Evolutionary conservation across 495 filamentous ascomycete species (phyloP), one percentile per base, ranked within the genome.

Genomic region (Talaromyces wortmannii): DNA sequence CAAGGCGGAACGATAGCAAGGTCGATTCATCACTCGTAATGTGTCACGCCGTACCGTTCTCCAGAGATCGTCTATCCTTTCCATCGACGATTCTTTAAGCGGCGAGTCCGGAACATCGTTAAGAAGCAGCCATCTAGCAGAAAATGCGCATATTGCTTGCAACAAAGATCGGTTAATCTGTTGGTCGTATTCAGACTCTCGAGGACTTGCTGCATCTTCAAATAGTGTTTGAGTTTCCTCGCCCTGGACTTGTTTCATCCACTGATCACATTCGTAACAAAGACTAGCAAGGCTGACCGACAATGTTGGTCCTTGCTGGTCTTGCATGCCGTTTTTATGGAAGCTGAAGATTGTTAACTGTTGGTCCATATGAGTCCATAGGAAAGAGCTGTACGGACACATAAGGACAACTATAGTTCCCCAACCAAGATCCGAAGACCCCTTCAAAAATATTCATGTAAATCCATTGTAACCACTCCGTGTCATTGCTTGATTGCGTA

Each of bases 341-440:
- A 61, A 61, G 10, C 59, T 61, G 8, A 40, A 45, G 15, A 15
- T 8, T 40, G 13, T 40, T 40, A 40, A 13, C 2, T 0, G 43
- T 58, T n/a, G 58, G 47, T 29, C 5, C 7, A 30, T 43, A 7
- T 16, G 11, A 32, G 29, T 52, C 32, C 23, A 16, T 6, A 6
- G n/a, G 13, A 50, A 29, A 23, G 13, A 49, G 2, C 32, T 33
- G 15, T 7, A 58, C 59, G 42, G 23, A 61, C 59, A 57, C 52
- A 43, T 58, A 61, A 49, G 59, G 59, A 45, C 59, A 61, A 42
- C 59, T 58, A 30, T 61, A 61, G 23, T 56, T 61, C 1, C 59
- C 59, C 6, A 61, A 44, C 59, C 59, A 61, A 4, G 59, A 61
- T 4, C 59, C 59, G 43, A 61, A 61, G 7, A 61, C 59, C 12